These are phyloP conservation scores for Colletotrichum sp. DNA, from an alignment of 2,329 filamentous ascomycete genomes.

Conservation along the genomic window DNA sequence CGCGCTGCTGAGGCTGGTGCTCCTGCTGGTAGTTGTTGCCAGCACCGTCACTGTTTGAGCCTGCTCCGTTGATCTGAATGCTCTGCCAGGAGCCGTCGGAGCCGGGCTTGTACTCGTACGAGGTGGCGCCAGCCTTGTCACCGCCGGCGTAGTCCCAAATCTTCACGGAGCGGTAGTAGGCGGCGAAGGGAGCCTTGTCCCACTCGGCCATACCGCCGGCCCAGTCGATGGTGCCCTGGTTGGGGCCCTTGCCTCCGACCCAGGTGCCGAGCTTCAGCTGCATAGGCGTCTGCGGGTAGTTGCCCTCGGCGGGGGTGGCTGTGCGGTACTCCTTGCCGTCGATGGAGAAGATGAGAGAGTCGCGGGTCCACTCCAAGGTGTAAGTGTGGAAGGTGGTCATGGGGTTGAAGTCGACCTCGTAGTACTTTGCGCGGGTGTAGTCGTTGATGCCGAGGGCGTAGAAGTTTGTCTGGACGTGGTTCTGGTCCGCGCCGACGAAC, in stretches of 20 bases:
- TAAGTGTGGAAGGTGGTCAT: constrained; percentile 64
- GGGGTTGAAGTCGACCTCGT: constrained; percentile 45
- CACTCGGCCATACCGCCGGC: constrained; percentile 60
- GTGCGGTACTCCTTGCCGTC: constrained; percentile 53
- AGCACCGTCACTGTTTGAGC: constrained; percentile 25
- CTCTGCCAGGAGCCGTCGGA: constrained; percentile 31
- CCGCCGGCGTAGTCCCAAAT: constrained; percentile 34
- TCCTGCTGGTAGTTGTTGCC: not conserved
- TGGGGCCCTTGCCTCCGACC: constrained; percentile 52
- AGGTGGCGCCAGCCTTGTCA: constrained; percentile 27
- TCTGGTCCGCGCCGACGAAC: constrained; percentile 36
- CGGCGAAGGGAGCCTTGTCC: constrained; percentile 28
- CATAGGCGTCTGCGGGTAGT: constrained; percentile 75
- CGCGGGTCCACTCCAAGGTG: constrained; percentile 69
- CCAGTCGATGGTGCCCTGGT: constrained; percentile 69
- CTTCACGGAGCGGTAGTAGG: constrained; percentile 29
- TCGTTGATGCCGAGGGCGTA: constrained; percentile 62
- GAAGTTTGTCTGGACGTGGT: constrained; percentile 54
- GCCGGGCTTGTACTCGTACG: constrained; percentile 32
- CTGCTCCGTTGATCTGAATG: constrained; percentile 30
- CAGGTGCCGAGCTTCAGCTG: constrained; percentile 67
- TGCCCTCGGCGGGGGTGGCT: constrained; percentile 52
- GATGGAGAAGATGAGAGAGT: constrained; percentile 64
- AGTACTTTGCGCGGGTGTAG: constrained; percentile 54
- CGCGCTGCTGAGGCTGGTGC: not conserved